phyloP scores from a whole-genome alignment of 2,329 filamentous ascomycete species.

The Botrytis pseudocinerea region DNA sequence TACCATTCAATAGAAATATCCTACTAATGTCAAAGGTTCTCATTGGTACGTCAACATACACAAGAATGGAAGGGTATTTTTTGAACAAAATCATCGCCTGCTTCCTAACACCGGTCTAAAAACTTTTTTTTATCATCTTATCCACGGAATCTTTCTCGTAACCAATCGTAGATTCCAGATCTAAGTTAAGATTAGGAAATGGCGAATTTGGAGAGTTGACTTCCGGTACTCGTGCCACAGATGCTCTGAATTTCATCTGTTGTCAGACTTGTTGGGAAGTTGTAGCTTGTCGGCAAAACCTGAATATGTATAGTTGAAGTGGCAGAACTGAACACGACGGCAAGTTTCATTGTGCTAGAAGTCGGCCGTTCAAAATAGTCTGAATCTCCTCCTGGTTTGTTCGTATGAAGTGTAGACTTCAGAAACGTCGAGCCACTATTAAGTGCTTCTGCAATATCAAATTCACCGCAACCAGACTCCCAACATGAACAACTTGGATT shows the following conservation, averaged over 20 bases:
- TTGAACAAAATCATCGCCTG: conserved; percentile 4
- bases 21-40: neutral
- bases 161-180: neutral
- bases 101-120: neutral
- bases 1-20: neutral
- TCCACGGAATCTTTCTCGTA: neutral
- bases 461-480: conserved; percentile 69
- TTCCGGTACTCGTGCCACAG: neutral
- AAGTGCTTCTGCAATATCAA: conserved; percentile 74
- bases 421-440: conserved; percentile 62
- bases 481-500: conserved; percentile 68
- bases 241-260: conserved; percentile 17
- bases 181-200: neutral
- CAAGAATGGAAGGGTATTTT: neutral
- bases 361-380: conserved; percentile 72
- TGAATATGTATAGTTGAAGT: conserved; percentile 58
- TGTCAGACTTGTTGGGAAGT: conserved; percentile 11
- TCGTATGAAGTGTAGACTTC: conserved; percentile 70
- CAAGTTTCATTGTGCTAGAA: conserved; percentile 60
- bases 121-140: neutral
- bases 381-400: conserved; percentile 62
- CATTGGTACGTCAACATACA: conserved; percentile 4
- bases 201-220: neutral
- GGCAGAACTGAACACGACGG: conserved; percentile 58
- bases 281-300: conserved; percentile 29